phyloP scores from a whole-genome alignment of 2,329 filamentous ascomycete genomes.

The Arachnomyces sp. region DNA sequence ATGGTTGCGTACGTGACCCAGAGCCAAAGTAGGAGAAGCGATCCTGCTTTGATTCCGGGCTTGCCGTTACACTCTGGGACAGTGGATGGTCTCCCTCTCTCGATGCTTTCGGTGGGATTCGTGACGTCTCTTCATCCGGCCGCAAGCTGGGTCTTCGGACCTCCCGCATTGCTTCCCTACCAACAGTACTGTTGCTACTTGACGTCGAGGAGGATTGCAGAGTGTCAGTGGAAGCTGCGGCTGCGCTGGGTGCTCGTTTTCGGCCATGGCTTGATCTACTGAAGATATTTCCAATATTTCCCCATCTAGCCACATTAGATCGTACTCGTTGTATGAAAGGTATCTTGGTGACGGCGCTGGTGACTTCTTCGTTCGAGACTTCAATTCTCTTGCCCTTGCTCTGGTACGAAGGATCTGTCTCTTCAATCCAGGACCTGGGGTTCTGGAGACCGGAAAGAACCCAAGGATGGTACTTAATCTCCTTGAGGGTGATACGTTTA shows the following conservation, averaged over 20 bases:
- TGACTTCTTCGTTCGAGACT: conserved; percentile 84
- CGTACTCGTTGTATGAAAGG: conserved; percentile 78
- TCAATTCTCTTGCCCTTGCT: conserved; percentile 80
- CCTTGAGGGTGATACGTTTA: conserved; percentile 77
- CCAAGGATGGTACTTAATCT: conserved; percentile 94
- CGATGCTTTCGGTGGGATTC: conserved; percentile 40
- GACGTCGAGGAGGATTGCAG: conserved; percentile 49
- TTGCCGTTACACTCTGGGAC: conserved; percentile 65
- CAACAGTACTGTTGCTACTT: conserved; percentile 46
- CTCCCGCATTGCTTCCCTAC: conserved; percentile 42
- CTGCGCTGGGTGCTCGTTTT: conserved; percentile 48
- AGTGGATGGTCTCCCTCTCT: conserved; percentile 62
- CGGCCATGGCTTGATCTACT: conserved; percentile 34
- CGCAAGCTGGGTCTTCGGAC: conserved; percentile 50
- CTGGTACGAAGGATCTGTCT: conserved; percentile 75
- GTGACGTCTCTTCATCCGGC: conserved; percentile 50
- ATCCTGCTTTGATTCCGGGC: conserved; percentile 47
- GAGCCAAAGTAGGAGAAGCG: conserved; percentile 32
- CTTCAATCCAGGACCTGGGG: conserved; percentile 76
- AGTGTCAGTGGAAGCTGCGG: conserved; percentile 45
- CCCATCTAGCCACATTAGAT: conserved; percentile 65
- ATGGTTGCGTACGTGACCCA: conserved; percentile 8
- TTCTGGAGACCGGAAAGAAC: conserved; percentile 71
- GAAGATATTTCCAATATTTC: conserved; percentile 49
- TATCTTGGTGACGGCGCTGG: conserved; percentile 80